A percentile compares a stretch with the other conserved stretches of the same genome.
phyloP scores from a whole-genome alignment of 768 basidiomycete genomes.

The Ramaria sp. region DNA sequence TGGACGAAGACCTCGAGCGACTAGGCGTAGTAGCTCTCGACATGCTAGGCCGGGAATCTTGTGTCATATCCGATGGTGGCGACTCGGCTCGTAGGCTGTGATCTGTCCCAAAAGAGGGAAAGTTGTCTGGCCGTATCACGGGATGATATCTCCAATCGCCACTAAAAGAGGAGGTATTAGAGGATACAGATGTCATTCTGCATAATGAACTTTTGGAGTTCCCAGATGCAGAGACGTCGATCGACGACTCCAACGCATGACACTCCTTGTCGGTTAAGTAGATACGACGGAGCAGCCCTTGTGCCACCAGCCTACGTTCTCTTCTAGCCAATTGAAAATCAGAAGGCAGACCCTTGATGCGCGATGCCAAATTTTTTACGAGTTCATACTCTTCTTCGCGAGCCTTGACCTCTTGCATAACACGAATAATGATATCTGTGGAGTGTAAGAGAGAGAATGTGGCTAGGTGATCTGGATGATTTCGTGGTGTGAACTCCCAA shows the following conservation, averaged over 20 bases:
- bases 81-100: not conserved
- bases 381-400: slow-evolving; percentile 82
- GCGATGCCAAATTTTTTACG: slow-evolving; percentile 46
- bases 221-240: not conserved
- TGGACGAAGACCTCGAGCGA: slow-evolving; percentile 7
- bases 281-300: slow-evolving; percentile 46
- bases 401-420: slow-evolving; percentile 75
- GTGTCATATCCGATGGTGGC: not conserved
- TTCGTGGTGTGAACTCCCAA: slow-evolving; percentile 53
- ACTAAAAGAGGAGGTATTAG: not conserved
- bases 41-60: not conserved
- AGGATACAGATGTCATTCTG: not conserved
- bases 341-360: slow-evolving; percentile 49
- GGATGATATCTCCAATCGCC: not conserved
- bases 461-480: slow-evolving; percentile 59
- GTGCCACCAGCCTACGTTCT: slow-evolving; percentile 63
- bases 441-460: slow-evolving; percentile 55
- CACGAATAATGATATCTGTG: slow-evolving; percentile 60
- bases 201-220: not conserved
- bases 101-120: not conserved
- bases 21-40: not conserved
- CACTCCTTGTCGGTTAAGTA: slow-evolving; percentile 22
- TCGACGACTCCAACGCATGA: not conserved
- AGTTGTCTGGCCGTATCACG: not conserved
- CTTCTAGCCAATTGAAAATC: slow-evolving; percentile 48